phyloP scores from a whole-genome alignment of 345 rosid species.

The Garcia nutans region DNA sequence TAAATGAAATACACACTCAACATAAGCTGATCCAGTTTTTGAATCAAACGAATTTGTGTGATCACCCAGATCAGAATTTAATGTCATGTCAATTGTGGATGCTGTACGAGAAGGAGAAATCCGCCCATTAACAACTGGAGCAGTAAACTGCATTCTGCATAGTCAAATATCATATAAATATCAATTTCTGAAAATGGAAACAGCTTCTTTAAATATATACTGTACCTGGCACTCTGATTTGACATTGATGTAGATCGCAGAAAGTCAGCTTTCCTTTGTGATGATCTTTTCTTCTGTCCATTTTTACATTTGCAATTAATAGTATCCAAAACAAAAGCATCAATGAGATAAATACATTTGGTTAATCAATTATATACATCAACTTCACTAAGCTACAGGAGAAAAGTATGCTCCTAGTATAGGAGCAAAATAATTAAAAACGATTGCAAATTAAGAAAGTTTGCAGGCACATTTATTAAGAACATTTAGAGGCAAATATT shows the following conservation, averaged over 20 bases:
- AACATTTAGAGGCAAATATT: not conserved
- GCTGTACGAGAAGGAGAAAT: constrained; percentile 38
- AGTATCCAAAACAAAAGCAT: not conserved
- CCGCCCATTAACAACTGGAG: constrained; percentile 42
- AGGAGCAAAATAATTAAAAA: not conserved
- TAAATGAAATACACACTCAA: constrained; percentile 44
- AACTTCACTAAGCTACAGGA: too few relatives aligned
- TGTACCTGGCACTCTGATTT: constrained; percentile 50
- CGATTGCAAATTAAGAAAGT: not conserved
- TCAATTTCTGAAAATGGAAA: constrained; percentile 17
- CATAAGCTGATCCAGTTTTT: constrained; percentile 59
- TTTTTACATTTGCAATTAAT: not conserved
- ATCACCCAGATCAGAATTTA: constrained; percentile 52
- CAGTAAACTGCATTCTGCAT: constrained; percentile 57
- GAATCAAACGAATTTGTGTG: constrained; percentile 56
- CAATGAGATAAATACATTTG: not conserved
- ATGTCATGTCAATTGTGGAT: constrained; percentile 44
- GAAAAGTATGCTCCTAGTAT: not conserved
- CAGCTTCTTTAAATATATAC: constrained; percentile 3
- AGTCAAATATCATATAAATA: constrained; percentile 18
- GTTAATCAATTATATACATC: not conserved
- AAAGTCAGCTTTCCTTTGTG: constrained; percentile 15
- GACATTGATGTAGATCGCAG: constrained; percentile 12
- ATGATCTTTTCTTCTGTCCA: constrained; percentile 22
- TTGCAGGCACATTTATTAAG: not conserved